These are phyloP conservation scores for Lepidium aucheri DNA, from an alignment of 345 rosid genomes.

Conservation along the genomic window DNA sequence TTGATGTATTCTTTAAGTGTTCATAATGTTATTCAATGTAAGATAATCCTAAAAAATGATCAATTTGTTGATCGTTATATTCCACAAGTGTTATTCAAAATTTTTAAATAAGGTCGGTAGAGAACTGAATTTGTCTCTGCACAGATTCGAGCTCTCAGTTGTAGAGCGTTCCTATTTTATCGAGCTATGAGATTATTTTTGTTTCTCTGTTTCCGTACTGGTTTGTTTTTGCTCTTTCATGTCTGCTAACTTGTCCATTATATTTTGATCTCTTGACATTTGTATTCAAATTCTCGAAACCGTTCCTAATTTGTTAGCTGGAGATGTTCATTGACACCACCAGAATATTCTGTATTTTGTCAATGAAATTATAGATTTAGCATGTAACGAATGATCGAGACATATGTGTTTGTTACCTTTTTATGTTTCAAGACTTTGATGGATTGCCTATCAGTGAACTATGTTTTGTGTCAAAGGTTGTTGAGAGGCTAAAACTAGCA, in stretches of 20 bases:
- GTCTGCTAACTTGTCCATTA: neutral
- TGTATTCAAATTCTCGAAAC: too few species aligned
- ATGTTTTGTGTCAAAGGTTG: conserved; percentile 37
- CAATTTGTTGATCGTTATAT: neutral
- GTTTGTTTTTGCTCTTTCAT: neutral
- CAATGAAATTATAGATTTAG: neutral
- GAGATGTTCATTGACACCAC: neutral
- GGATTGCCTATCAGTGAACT: neutral
- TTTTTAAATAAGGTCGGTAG: neutral
- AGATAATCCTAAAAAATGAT: neutral
- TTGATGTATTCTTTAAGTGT: neutral
- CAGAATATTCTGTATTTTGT: neutral
- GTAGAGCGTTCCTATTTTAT: conserved; percentile 47
- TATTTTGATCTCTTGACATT: neutral
- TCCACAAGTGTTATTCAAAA: neutral
- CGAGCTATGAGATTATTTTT: conserved; percentile 50
- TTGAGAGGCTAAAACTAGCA: conserved; percentile 44
- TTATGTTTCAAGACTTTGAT: neutral
- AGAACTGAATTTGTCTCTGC: neutral
- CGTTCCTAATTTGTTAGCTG: too few species aligned
- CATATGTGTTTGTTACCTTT: neutral
- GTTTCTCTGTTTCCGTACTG: neutral
- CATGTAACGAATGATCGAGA: neutral
- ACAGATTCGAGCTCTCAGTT: conserved; percentile 36
- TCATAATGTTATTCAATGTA: neutral